These are phyloP conservation scores for Reutealis trisperma DNA, from an alignment of 345 rosid species.

Conservation along the genomic window DNA sequence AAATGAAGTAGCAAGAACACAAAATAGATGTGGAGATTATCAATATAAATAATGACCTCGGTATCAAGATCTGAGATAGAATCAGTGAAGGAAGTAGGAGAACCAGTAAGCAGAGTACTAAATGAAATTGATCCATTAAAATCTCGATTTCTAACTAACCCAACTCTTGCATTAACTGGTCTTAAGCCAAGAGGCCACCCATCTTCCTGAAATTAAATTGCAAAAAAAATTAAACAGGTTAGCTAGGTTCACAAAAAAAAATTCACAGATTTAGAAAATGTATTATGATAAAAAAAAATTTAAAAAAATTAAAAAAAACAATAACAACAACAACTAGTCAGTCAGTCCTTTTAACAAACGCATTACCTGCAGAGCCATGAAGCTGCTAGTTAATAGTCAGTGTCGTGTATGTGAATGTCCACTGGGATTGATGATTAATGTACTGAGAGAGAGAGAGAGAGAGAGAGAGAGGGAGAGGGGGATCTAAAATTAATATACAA, in stretches of 20 bases:
- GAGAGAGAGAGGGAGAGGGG: background rate
- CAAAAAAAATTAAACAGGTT: background rate
- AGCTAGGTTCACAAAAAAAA: background rate
- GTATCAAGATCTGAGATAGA: slow-evolving; percentile 81
- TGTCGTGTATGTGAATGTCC: background rate
- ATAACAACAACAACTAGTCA: no score
- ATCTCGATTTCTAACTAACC: slow-evolving; percentile 52
- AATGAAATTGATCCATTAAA: slow-evolving; percentile 67
- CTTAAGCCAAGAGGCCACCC: slow-evolving; percentile 90
- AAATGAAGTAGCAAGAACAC: background rate
- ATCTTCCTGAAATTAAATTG: slow-evolving; percentile 46
- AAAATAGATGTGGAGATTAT: background rate
- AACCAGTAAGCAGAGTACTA: slow-evolving; percentile 59
- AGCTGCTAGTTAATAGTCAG: background rate
- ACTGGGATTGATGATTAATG: background rate
- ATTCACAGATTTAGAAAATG: background rate
- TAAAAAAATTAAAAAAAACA: no score
- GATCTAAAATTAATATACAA: background rate
- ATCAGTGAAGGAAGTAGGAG: slow-evolving; percentile 45
- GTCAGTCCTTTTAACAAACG: no score
- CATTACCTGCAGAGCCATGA: slow-evolving; percentile 30
- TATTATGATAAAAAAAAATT: no score
- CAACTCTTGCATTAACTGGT: slow-evolving; percentile 73
- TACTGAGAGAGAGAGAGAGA: background rate
- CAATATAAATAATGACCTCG: slow-evolving; percentile 39